phyloP scores from a whole-genome alignment of 1,284 basidiomycete species.

The Ustilago crameri region DNA sequence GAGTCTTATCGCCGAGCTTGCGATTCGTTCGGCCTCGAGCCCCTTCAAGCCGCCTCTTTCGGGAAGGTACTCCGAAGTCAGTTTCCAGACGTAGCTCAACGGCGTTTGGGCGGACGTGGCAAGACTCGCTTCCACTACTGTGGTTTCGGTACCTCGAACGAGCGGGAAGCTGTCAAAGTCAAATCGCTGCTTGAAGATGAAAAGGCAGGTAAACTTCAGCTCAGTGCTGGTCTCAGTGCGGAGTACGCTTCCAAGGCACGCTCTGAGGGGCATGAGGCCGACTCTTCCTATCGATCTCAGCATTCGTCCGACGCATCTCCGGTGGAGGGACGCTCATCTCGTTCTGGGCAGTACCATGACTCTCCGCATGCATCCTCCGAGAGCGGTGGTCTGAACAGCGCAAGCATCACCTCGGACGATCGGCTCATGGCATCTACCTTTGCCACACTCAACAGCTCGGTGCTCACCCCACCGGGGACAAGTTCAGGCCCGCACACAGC shows the following conservation, averaged over 20 bases:
- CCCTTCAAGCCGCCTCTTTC: constrained; percentile 50
- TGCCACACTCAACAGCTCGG: constrained; percentile 43
- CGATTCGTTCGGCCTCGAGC: constrained; percentile 44
- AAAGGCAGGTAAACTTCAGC: constrained; percentile 46
- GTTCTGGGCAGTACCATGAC: constrained; percentile 16
- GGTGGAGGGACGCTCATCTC: constrained; percentile 7
- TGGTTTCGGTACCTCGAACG: constrained; percentile 50
- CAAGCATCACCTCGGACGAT: constrained; percentile 21
- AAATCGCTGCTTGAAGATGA: constrained; percentile 52
- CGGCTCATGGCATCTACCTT: constrained; percentile 45
- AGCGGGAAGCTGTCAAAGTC: constrained; percentile 49
- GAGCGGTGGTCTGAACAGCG: constrained; percentile 13
- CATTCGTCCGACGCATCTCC: constrained; percentile 21
- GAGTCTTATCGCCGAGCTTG: constrained; percentile 52
- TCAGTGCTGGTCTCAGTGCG: constrained; percentile 47
- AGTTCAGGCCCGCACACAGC: constrained; percentile 16
- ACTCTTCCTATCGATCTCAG: constrained; percentile 21
- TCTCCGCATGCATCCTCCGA: constrained; percentile 31
- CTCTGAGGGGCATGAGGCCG: constrained; percentile 31
- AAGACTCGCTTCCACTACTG: constrained; percentile 57
- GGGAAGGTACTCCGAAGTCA: constrained; percentile 53
- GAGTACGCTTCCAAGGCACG: constrained; percentile 32
- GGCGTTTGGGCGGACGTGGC: constrained; percentile 43
- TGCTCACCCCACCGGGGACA: constrained; percentile 31
- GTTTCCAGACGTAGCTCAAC: constrained; percentile 47